A percentile compares a stretch with the other conserved stretches of the same genome.
phyloP scores from a whole-genome alignment of 2,329 filamentous ascomycete species.

The Aspergillus pseudoterreus region DNA sequence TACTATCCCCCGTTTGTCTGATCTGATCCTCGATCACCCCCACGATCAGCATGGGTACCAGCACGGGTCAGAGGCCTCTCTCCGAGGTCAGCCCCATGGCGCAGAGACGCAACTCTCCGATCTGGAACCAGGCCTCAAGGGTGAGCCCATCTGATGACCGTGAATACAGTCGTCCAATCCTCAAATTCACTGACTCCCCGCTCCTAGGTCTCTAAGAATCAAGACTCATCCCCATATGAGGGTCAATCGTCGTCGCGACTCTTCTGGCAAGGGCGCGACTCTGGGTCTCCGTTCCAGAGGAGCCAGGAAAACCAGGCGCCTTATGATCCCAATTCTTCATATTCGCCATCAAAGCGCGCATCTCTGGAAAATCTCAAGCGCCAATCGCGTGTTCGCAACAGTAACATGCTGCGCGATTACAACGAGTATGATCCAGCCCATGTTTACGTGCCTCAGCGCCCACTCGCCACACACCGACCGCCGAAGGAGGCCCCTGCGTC shows the following conservation, averaged over 20 bases:
- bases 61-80: constrained; percentile 66
- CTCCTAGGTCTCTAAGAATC: constrained; percentile 65
- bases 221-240: constrained; percentile 71
- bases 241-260: constrained; percentile 67
- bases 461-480: constrained; percentile 62
- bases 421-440: constrained; percentile 87
- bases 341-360: constrained; percentile 72
- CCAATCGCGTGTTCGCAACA: constrained; percentile 94
- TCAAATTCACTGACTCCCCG: constrained; percentile 18
- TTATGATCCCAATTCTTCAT: constrained; percentile 58
- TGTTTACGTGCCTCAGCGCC: constrained; percentile 74
- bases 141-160: constrained; percentile 43
- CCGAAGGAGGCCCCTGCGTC: constrained; percentile 65
- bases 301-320: constrained; percentile 66
- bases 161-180: background rate
- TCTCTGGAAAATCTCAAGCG: constrained; percentile 95
- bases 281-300: constrained; percentile 62
- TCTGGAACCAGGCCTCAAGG: constrained; percentile 73
- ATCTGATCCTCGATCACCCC: constrained; percentile 37
- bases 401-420: constrained; percentile 91
- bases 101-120: constrained; percentile 85
- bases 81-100: constrained; percentile 86
- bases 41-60: constrained; percentile 60
- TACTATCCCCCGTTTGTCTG: constrained; percentile 3
- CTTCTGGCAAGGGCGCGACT: constrained; percentile 81